Evolutionary conservation across 768 basidiomycete genomes (phyloP).

Genomic region (Suillus plorans): DNA sequence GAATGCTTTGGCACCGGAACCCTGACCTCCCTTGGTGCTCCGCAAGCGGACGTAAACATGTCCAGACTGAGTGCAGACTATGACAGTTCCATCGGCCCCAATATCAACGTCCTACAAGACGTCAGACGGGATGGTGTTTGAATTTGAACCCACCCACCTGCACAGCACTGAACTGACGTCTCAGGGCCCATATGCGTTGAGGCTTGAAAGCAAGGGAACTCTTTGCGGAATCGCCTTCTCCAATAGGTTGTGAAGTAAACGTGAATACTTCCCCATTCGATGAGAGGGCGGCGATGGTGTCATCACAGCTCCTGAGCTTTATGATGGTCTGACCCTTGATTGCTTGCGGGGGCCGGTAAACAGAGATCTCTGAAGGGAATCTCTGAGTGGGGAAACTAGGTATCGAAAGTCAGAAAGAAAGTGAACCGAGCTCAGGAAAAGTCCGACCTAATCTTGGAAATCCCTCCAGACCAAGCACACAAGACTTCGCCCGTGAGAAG

Average conservation of each 20-base stretch:
- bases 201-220: conserved; percentile 54
- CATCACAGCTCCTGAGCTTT: conserved; percentile 80
- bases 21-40: conserved; percentile 31
- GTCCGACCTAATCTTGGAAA: conserved; percentile 71
- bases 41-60: conserved; percentile 88
- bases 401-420: conserved; percentile 3
- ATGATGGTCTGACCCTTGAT: conserved; percentile 66
- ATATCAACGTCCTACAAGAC: conserved; percentile 78
- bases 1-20: conserved; percentile 45
- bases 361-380: conserved; percentile 73
- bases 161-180: conserved; percentile 84
- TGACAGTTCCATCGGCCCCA: conserved; percentile 82
- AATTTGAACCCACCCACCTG: conserved; percentile 42
- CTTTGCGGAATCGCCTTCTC: conserved; percentile 25
- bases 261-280: conserved; percentile 91
- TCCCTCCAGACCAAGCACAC: conserved; percentile 75
- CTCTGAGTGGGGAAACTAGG: conserved; percentile 71
- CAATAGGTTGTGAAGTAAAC: conserved; percentile 50
- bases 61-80: conserved; percentile 92
- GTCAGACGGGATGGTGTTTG: conserved; percentile 3
- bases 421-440: background rate
- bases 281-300: conserved; percentile 79
- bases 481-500: conserved; percentile 79
- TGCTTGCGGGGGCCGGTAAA: conserved; percentile 82
- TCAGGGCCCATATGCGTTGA: conserved; percentile 87